Conservation (phyloP, 2,329 filamentous ascomycete species). For the Phialemoniopsis sp. region DNA sequence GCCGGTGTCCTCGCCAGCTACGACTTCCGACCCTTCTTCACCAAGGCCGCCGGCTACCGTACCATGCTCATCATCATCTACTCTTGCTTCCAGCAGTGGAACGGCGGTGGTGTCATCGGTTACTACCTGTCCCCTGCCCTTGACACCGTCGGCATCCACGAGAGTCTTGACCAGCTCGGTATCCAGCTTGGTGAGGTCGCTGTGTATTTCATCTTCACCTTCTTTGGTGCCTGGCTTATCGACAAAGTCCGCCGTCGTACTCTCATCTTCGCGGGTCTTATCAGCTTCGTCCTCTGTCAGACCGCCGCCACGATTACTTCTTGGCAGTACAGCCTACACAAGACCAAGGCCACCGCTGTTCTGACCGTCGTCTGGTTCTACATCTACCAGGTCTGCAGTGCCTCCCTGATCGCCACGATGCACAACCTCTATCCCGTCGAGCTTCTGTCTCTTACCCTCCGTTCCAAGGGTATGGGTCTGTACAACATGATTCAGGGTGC, state of each 20-base stretch:
- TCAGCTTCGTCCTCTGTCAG: conserved; percentile 37
- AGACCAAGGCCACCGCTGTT: conserved; percentile 25
- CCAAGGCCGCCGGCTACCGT: conserved; percentile 34
- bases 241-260: conserved; percentile 36
- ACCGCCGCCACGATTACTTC: conserved; percentile 40
- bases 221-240: conserved; percentile 34
- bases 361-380: conserved; percentile 43
- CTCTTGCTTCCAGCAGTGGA: conserved; percentile 41
- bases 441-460: conserved; percentile 34
- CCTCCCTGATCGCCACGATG: conserved; percentile 40
- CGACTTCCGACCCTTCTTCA: conserved; percentile 42
- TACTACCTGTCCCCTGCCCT: conserved; percentile 34
- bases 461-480: conserved; percentile 39
- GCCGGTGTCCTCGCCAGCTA: conserved; percentile 29
- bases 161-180: conserved; percentile 29
- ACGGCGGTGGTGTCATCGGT: conserved; percentile 38
- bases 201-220: conserved; percentile 40
- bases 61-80: conserved; percentile 38
- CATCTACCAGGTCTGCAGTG: conserved; percentile 40
- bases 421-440: conserved; percentile 42
- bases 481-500: conserved; percentile 38
- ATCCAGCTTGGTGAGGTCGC: conserved; percentile 36
- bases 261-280: conserved; percentile 36
- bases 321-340: conserved; percentile 33
- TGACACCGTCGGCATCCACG: conserved; percentile 33